Base-by-base conservation (phyloP, 1,284 basidiomycete genomes). In the Marasmius oreades region DNA sequence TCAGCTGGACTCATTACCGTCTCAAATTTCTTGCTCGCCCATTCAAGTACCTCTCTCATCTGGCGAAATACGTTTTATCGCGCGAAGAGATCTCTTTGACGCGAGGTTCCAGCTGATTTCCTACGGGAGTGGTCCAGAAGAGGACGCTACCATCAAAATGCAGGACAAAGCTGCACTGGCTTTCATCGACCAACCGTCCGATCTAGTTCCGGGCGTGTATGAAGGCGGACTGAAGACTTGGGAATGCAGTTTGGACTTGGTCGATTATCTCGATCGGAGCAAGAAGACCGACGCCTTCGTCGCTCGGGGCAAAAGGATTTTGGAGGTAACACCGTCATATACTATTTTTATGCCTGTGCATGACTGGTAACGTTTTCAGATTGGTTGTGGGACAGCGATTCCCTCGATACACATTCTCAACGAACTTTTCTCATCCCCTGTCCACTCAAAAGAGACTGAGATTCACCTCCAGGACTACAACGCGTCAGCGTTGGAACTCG, bases 161-260 rank as follows among this genome's bases (percentile, higher is more conserved):
- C 59, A 4, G 58, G 54, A 23, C 22, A 28, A 24, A 62, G 61
- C 5, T 24, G 77, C 79, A 0, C 68, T 87, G 1, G 73, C 76
- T 12, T 92, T 89, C 59, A 74, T 94, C 20, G 88, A 93, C 61
- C 83, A 89, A 0, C 87, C 91, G 0, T 94, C 93, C 0, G 96
- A 98, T 71, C 81, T 99, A 11, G 84, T 98, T 10, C 92, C 95
- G 1, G 89, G 94, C 0, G 80, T 95, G 0, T 98, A 99, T 66
- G 96, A 98, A 72, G 96, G 96, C 14, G 96, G 96, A 0, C 70
- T 99, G 55, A 98, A 98, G 73, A 98, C 95, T 2, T 99, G 96
- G 96, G 96, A 99, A 70, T 97, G 94, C 61, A 91, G 92, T 36
- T 71, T 95, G 14, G 96, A 98, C 70, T 78, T 99, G 0, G 91